Percentiles rank a stretch among this genome's conserved stretches.
Evolutionary conservation across 169 alveolate species (phyloP).

Genomic region (Ichthyophthirius multifiliis): DNA sequence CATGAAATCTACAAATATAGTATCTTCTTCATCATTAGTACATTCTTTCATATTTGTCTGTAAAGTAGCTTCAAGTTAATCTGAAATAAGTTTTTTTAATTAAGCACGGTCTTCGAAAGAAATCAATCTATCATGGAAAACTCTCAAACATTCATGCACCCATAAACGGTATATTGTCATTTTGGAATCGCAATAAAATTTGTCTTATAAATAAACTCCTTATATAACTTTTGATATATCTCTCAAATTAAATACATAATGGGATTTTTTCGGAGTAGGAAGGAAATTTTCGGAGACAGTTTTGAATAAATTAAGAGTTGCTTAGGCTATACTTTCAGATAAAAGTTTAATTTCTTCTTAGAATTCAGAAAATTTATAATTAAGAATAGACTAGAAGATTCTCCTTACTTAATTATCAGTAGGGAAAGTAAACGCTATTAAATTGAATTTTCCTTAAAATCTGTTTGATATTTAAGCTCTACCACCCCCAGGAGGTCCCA

Average conservation of each 20-base stretch:
- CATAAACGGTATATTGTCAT: slow-evolving; percentile 86
- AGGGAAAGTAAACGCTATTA: slow-evolving; percentile 78
- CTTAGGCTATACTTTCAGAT: slow-evolving; percentile 72
- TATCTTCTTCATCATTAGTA: slow-evolving; percentile 61
- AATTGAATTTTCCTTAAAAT: slow-evolving; percentile 84
- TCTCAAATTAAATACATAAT: slow-evolving; percentile 93
- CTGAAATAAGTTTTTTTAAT: slow-evolving; percentile 70
- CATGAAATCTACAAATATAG: slow-evolving; percentile 76
- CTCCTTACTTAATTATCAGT: slow-evolving; percentile 79
- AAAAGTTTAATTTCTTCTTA: slow-evolving; percentile 77
- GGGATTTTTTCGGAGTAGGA: slow-evolving; percentile 94
- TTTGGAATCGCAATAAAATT: slow-evolving; percentile 82
- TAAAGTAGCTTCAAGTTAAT: slow-evolving; percentile 62
- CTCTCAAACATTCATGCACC: slow-evolving; percentile 93
- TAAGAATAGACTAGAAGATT: slow-evolving; percentile 83
- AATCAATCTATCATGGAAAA: slow-evolving; percentile 90
- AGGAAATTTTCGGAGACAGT: slow-evolving; percentile 80
- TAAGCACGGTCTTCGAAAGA: slow-evolving; percentile 81
- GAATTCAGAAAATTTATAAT: slow-evolving; percentile 64
- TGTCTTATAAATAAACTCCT: slow-evolving; percentile 89
- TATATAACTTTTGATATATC: slow-evolving; percentile 92
- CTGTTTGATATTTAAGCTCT: slow-evolving; percentile 89
- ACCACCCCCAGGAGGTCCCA: slow-evolving; percentile 97
- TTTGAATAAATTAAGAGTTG: slow-evolving; percentile 77
- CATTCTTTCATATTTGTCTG: slow-evolving; percentile 60